These are phyloP conservation scores for Barnettozyma salicaria DNA, from an alignment of 805 yeast species.

Conservation along the genomic window DNA sequence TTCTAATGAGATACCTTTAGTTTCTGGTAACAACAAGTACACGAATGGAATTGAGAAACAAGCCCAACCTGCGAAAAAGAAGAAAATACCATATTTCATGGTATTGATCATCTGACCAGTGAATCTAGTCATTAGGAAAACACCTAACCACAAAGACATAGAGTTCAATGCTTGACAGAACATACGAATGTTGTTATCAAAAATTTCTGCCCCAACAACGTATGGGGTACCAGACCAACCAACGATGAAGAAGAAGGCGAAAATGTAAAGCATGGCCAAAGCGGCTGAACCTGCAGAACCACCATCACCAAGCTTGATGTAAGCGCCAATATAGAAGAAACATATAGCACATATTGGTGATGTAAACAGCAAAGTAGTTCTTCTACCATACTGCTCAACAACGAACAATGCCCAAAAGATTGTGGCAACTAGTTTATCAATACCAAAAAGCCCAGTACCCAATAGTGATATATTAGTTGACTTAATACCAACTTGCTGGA, in stretches of 20 bases:
- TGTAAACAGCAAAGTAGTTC: constrained; percentile 34
- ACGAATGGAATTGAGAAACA: constrained; percentile 32
- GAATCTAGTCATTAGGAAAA: constrained; percentile 41
- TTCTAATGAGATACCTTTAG: constrained; percentile 41
- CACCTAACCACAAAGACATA: constrained; percentile 44
- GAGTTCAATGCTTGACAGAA: constrained; percentile 41
- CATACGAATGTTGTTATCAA: constrained; percentile 38
- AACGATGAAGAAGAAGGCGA: constrained; percentile 39
- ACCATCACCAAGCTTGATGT: constrained; percentile 34
- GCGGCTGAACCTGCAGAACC: constrained; percentile 40
- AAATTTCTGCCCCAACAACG: constrained; percentile 41
- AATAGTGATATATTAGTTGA: constrained; percentile 41
- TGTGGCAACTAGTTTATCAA: constrained; percentile 40
- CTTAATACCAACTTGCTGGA: constrained; percentile 42
- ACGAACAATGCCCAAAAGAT: constrained; percentile 39
- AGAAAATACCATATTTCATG: constrained; percentile 40
- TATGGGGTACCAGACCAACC: constrained; percentile 47
- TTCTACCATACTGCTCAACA: constrained; percentile 43
- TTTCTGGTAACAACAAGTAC: constrained; percentile 40
- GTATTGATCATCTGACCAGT: constrained; percentile 38
- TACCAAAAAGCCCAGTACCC: constrained; percentile 50
- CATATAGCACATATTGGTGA: constrained; percentile 37
- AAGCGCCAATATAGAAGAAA: constrained; percentile 45
- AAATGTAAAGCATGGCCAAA: constrained; percentile 30
- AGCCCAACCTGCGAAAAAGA: constrained; percentile 27